Evolutionary conservation across 2,329 filamentous ascomycete species (phyloP), one percentile per base, ranked within the genome.

Genomic region (Ploettnerulaceae sp.): DNA sequence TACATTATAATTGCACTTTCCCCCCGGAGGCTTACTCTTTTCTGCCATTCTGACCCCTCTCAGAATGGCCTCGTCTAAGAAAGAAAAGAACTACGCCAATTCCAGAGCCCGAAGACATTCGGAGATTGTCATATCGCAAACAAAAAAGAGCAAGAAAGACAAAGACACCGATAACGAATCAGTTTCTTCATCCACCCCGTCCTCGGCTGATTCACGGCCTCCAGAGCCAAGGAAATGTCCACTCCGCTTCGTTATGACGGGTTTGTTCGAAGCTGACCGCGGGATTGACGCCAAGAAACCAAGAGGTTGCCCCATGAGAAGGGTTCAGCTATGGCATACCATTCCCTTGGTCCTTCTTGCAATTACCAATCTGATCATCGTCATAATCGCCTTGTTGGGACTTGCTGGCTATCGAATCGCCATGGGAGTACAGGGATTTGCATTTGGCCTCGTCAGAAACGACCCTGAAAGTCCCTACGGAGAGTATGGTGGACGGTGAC

Each of bases 261-360:
- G 45, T 7, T 45, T 62, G 49, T 49, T 62, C 15, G 44, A 61
- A 21, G 20, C 49, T 1, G 45, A 55, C 26, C 37, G 14, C 7
- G 47, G 53, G 12, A 33, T 33, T 20, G 56, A 52, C 2, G 39
- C 17, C 4, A 46, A 54, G 12, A 48, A 42, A 24, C 25, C 34
- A 25, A 40, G 44, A 18, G 49, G 43, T 2, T 63, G 59, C 37
- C 54, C 56, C 14, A 40, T 61, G 5, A 38, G 57, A 17, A 51
- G 57, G 37, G 52, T 62, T 20, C 57, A 61, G 26, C 45, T 61
- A 6, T 63, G 55, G 57, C 59, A 62, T 46, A 57, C 53, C 5
- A 55, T 62, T 22, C 58, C 57, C 1, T 46, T 63, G 7, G 59
- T 56, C 12, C 36, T 61, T 5, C 40, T 64, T 3, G 57, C 57